These are phyloP conservation scores for Coriaria nepalensis DNA, from an alignment of 306 rosid species.

Conservation along the genomic window DNA sequence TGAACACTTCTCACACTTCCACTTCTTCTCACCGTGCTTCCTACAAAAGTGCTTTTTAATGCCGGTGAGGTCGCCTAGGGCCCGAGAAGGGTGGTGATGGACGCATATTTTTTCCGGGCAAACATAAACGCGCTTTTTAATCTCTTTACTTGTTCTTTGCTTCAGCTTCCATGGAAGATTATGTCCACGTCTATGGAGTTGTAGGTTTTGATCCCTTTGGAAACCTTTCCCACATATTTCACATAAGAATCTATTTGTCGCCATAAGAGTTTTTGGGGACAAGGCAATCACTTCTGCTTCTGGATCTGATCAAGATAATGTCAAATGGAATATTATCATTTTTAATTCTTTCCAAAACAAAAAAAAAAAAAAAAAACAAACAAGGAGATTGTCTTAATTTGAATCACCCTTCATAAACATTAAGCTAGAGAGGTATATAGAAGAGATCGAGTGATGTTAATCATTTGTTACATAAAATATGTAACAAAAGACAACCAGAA, in stretches of 20 bases:
- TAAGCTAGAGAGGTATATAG: no score
- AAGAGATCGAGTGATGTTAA: no score
- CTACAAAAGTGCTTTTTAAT: conserved; percentile 89
- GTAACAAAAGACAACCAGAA: no score
- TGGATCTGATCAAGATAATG: conserved; percentile 38
- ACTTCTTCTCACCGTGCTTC: conserved; percentile 87
- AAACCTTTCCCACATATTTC: conserved; percentile 83
- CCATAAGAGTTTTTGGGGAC: conserved; percentile 80
- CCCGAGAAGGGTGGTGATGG: conserved; percentile 66
- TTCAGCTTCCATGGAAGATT: conserved; percentile 92
- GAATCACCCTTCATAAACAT: no score
- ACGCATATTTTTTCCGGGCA: conserved; percentile 80
- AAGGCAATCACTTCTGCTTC: conserved; percentile 83
- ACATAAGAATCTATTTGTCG: conserved; percentile 72
- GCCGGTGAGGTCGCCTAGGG: conserved; percentile 83
- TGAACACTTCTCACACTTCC: conserved; percentile 88
- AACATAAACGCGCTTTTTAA: conserved; percentile 63
- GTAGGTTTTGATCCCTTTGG: conserved; percentile 85
- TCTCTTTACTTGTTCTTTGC: conserved; percentile 61
- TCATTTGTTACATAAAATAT: no score
- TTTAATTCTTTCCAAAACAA: no score
- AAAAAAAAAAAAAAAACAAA: neutral
- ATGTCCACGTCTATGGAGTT: conserved; percentile 74
- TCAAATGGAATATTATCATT: no score
- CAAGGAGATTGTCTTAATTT: no score